Evolutionary conservation across 202 grass and related monocot species (phyloP).

Genomic region (Elaeis oleifera): DNA sequence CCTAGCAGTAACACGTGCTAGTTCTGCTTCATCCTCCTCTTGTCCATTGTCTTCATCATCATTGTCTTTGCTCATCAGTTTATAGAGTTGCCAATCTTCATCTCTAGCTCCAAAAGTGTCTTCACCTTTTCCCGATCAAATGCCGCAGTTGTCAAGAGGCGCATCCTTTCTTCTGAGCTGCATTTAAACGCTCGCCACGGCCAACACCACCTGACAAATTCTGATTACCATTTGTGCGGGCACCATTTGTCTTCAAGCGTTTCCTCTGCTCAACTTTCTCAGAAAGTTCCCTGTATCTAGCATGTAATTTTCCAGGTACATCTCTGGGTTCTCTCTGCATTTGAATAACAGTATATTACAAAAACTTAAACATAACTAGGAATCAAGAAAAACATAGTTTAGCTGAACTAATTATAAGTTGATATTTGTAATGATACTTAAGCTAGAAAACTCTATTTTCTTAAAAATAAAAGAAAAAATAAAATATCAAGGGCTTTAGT

Average conservation of each 20-base stretch:
- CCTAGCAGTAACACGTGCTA: slow-evolving; percentile 53
- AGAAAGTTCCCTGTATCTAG: slow-evolving; percentile 57
- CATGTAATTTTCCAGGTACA: slow-evolving; percentile 80
- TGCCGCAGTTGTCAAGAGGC: slow-evolving; percentile 73
- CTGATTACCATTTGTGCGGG: slow-evolving; percentile 46
- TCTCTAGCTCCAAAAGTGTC: slow-evolving; percentile 90
- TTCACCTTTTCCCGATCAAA: slow-evolving; percentile 93
- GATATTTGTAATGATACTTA: too few species aligned
- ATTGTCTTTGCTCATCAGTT: slow-evolving; percentile 91
- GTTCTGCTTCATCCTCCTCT: slow-evolving; percentile 77
- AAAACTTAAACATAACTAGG: neutral
- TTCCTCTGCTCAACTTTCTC: slow-evolving; percentile 84
- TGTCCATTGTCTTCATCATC: slow-evolving; percentile 66
- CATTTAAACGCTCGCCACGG: slow-evolving; percentile 86
- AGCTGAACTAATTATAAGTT: too few species aligned
- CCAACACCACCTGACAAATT: slow-evolving; percentile 66
- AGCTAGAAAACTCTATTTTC: too few species aligned
- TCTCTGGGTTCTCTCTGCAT: slow-evolving; percentile 79
- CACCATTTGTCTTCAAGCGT: slow-evolving; percentile 70
- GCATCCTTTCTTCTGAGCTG: slow-evolving; percentile 92
- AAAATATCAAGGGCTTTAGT: too few species aligned
- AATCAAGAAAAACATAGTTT: too few species aligned
- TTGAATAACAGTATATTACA: slow-evolving; percentile 20
- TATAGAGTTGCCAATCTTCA: slow-evolving; percentile 97
- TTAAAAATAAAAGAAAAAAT: too few species aligned